Conservation (phyloP, 1,284 basidiomycete genomes). For the Trametes pubescens region DNA sequence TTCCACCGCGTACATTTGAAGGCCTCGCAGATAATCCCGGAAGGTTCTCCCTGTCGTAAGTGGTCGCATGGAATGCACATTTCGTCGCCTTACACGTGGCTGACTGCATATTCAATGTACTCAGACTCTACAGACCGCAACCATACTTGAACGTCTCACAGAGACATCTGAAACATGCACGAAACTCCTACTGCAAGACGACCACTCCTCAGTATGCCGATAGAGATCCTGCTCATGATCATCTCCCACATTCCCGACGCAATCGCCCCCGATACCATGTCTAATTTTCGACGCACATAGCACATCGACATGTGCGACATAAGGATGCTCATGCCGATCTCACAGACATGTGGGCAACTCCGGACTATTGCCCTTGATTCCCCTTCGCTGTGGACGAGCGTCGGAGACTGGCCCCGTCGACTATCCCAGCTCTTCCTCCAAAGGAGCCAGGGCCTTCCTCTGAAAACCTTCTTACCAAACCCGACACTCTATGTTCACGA, state of each 20-base stretch:
- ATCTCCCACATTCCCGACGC: not conserved
- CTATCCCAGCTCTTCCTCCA: not conserved
- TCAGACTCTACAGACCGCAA: too few relatives aligned
- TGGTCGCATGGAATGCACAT: too few relatives aligned
- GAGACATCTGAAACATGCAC: too few relatives aligned
- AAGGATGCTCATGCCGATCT: slow-evolving; percentile 12
- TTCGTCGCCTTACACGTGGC: too few relatives aligned
- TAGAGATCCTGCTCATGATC: not conserved
- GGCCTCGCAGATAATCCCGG: too few relatives aligned
- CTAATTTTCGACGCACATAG: not conserved
- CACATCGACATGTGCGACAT: slow-evolving; percentile 1
- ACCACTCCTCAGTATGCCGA: not conserved
- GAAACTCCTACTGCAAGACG: not conserved
- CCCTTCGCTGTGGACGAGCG: slow-evolving; percentile 10
- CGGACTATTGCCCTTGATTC: slow-evolving; percentile 4
- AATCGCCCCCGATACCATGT: not conserved
- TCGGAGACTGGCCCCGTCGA: not conserved
- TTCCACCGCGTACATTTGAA: too few relatives aligned
- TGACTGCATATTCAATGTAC: too few relatives aligned
- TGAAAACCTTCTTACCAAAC: not conserved
- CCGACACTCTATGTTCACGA: not conserved
- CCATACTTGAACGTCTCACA: too few relatives aligned
- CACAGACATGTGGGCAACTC: slow-evolving; percentile 17
- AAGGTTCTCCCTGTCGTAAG: too few relatives aligned
- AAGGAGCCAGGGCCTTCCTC: not conserved